Base-by-base conservation (phyloP, 1,284 basidiomycete species). In the Pterulicium gracile region DNA sequence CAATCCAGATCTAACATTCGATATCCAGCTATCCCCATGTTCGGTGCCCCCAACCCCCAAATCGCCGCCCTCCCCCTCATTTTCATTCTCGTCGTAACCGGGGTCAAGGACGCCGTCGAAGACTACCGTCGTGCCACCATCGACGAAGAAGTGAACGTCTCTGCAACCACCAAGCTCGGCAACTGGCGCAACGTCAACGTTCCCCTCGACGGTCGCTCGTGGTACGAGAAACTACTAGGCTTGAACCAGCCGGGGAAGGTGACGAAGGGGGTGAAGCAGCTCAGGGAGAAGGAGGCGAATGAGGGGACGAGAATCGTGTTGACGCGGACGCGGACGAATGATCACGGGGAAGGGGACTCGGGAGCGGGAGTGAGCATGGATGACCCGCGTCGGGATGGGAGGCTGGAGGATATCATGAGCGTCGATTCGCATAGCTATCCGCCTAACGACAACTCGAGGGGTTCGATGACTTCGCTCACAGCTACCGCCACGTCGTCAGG, bases 41-140 rank as follows among this genome's bases (percentile, higher is more conserved):
- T 98, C 60, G 94, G 92, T 41, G 88, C 93, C 0, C 80, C 89
- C 1, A 78, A 85, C 1, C 85, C 91, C 0, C 76, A 87, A 50
- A 81, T 92, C 48, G 81, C 91, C 3, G 86, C 90, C 61, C 66
- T 98, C 19, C 95, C 94, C 0, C 74, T 98, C 17, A 68, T 90
- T 15, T 88, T 93, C 61, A 96, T 98, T 53, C 64, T 98, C 40
- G 62, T 70, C 23, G 86, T 96, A 50, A 97, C 95, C 4, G 93
- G 86, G 7, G 80, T 96, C 67, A 98, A 97, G 64, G 94, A 98
- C 61, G 91, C 82, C 10, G 70, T 97, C 47, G 95, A 98, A 67
- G 94, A 98, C 65, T 94, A 91, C 61, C 81, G 94, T 18, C 79
- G 94, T 50, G 86, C 88, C 3, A 61, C 67, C 3, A 73, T 95